Evolutionary conservation across 768 basidiomycete genomes (phyloP).

Genomic region (Trichaptum fuscoviolaceum): DNA sequence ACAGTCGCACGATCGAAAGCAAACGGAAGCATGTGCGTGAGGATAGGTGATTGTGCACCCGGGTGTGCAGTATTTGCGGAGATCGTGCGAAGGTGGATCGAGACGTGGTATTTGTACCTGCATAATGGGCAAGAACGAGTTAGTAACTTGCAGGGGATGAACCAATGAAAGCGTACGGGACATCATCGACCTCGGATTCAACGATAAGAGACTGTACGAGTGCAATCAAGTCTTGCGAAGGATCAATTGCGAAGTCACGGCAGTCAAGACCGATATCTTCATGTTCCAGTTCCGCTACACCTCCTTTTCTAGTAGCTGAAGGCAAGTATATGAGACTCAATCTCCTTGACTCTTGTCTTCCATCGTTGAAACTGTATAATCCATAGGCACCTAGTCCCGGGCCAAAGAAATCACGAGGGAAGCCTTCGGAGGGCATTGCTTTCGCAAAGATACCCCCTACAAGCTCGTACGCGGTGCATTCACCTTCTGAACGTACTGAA

Average conservation of each 20-base stretch:
- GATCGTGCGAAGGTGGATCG: slow-evolving; percentile 41
- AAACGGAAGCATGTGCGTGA: slow-evolving; percentile 20
- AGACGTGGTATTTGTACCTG: slow-evolving; percentile 15
- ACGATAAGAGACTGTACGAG: slow-evolving; percentile 22
- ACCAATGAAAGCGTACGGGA: neutral
- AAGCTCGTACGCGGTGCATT: slow-evolving; percentile 52
- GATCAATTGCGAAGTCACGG: slow-evolving; percentile 62
- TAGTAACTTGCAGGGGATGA: neutral
- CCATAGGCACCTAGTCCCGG: neutral
- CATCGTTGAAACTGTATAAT: neutral
- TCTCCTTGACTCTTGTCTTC: too few species aligned
- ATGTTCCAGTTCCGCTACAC: slow-evolving; percentile 16
- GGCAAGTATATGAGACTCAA: too few species aligned
- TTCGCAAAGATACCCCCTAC: slow-evolving; percentile 56
- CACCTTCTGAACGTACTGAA: slow-evolving; percentile 27
- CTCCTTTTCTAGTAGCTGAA: neutral
- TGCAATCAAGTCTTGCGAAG: slow-evolving; percentile 54
- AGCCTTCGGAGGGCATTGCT: slow-evolving; percentile 18
- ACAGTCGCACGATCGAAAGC: slow-evolving; percentile 28
- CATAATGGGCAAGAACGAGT: slow-evolving; percentile 5
- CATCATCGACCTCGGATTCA: too few species aligned
- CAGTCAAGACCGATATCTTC: slow-evolving; percentile 35
- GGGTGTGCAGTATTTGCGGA: slow-evolving; percentile 39
- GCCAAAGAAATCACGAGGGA: neutral
- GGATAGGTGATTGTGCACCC: slow-evolving; percentile 25